Conservation (phyloP, 1,284 basidiomycete genomes). For the Gomphus bonarii region DNA sequence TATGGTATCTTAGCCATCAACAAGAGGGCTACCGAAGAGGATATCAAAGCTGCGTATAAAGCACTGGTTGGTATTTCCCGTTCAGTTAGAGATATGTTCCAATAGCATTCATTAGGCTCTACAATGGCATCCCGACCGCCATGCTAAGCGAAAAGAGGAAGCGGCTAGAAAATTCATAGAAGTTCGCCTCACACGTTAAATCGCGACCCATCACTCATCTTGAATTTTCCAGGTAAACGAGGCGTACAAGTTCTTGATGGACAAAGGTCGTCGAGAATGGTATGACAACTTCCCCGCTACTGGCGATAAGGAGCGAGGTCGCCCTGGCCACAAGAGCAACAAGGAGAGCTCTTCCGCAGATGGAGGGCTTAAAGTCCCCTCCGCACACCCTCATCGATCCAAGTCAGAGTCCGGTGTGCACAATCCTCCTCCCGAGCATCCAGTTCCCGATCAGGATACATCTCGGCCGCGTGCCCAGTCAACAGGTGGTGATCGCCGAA, state of each 20-base stretch:
- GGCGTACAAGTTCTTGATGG: slow-evolving; percentile 48
- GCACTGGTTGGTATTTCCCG: slow-evolving; percentile 13
- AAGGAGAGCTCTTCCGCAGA: slow-evolving; percentile 13
- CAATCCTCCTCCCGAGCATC: neutral
- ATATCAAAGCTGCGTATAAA: slow-evolving; percentile 33
- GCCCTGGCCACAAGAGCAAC: slow-evolving; percentile 19
- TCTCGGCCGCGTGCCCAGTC: slow-evolving; percentile 4
- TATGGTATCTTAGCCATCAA: slow-evolving; percentile 30
- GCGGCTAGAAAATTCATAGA: slow-evolving; percentile 52
- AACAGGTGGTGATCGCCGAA: neutral
- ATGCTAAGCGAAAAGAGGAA: slow-evolving; percentile 29
- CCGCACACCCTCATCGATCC: neutral
- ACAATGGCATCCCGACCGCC: slow-evolving; percentile 43
- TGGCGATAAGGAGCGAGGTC: slow-evolving; percentile 1
- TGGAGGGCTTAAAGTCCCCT: slow-evolving; percentile 11
- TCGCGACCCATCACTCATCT: neutral
- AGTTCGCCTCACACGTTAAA: slow-evolving; percentile 18
- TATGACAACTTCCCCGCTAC: slow-evolving; percentile 36
- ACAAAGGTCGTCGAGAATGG: slow-evolving; percentile 44
- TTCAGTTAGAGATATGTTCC: neutral
- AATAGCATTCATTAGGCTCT: slow-evolving; percentile 24
- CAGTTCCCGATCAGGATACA: neutral
- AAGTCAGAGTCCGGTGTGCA: slow-evolving; percentile 6
- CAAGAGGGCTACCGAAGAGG: slow-evolving; percentile 32
- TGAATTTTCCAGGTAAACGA: slow-evolving; percentile 29